Evolutionary conservation across 1,139 yeast genomes (phyloP), one percentile per base, ranked within the genome.

Genomic region (Candida sp.): DNA sequence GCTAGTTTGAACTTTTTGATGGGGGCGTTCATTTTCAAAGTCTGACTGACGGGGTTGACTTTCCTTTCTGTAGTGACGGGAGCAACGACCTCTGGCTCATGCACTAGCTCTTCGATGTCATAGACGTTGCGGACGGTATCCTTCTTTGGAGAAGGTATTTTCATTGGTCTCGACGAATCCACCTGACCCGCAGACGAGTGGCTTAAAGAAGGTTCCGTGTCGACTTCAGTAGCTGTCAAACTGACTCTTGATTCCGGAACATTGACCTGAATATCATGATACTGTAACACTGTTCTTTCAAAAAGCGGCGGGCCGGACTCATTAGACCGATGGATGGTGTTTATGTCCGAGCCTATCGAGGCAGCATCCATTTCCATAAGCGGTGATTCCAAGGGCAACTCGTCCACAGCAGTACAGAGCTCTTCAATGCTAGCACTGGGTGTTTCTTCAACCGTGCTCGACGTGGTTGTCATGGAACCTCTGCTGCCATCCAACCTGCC

Each of bases 11-110:
- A 51, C 25, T 50, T 42, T 35, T 52, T 55, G 27, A 53, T 43
- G 25, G 34, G 44, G 8, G 55, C 51, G 43, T 52, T 46, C 46
- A 45, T 44, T 31, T 45, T 41, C 33, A 55, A 51, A 0, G 53
- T 42, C 40, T 48, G 39, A 30, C 51, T 45, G 7, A 55, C 53
- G 11, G 57, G 58, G 31, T 50, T 52, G n/a, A 47, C 39, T 31
- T 37, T 46, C 7, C 12, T 39, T 28, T 50, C 51, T 23, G 31
- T 26, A 22, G 41, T 7, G 26, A n/a, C 40, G 4, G 39, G 22
- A 11, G 28, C 39, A 32, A 31, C 31, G 33, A 22, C 35, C 28
- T 41, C 43, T 12, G 34, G 33, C 9, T 28, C 43, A 12, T 27
- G 43, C 23, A 42, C 23, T 9, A 37, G 41, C 11, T 37, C 41